Base-by-base conservation (phyloP, 768 basidiomycete genomes). In the Russula ochroleuca region DNA sequence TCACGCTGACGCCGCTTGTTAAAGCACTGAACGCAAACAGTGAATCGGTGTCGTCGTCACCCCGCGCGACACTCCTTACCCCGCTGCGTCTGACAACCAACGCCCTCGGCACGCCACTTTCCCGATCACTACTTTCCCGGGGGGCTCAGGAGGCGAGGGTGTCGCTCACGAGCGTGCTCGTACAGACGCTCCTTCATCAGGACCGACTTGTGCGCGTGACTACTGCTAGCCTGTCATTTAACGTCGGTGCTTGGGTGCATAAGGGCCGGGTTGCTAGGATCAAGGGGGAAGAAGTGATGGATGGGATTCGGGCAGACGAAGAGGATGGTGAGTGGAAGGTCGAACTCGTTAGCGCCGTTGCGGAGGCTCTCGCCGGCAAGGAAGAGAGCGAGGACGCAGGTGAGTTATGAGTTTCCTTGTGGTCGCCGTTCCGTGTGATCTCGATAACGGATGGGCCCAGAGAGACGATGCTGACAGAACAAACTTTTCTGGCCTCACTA, bases 321-420 rank as follows among this genome's bases (percentile, higher is more conserved):
- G 85, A 82, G 57, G 83, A 85, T 58, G 90, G 81, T n/a, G 93
- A 94, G 59, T 94, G 92, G 91, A 85, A 92, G 70, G 78, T 90
- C 0, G 95, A 97, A 77, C 74, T 96, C 37, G 78, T 86, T 2
- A 90, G 87, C 69, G 95, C 90, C 0, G 70, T 97, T n/a, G 72
- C 94, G 0, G 91, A 93, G 72, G 90, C 89, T 19, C 70, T 96
- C 21, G 80, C 79, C 57, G 81, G 81, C 66, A 93, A 96, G 75
- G 81, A 76, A 66, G 75, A 77, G 59, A 90, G 79, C 67, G 90
- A 92, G 72, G 94, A 95, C 71, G 85, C 92, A 68, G 86, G 93
- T 90, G 61, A 75, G 91, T 64, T 41, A 10, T 47, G 5, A 37
- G 38, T 7, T 43, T 57, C 61, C 28, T 54, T 50, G 62, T 64